Evolutionary conservation across 2,329 filamentous ascomycete species (phyloP).

Genomic region (Aspergillus vadensis): DNA sequence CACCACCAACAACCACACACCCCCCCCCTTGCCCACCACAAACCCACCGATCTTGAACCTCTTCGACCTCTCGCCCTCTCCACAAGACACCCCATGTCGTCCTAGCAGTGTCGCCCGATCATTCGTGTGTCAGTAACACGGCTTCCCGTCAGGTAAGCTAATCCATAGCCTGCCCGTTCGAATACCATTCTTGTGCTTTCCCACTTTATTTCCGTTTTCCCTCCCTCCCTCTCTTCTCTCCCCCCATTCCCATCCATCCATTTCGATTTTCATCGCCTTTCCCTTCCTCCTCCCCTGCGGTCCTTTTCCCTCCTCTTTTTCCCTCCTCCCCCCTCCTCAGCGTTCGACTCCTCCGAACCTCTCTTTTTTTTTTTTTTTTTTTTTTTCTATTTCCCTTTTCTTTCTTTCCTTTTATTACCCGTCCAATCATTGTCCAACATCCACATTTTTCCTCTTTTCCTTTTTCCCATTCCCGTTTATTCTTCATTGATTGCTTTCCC

Average conservation of each 20-base stretch:
- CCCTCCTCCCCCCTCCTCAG: background rate
- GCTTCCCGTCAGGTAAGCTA: constrained; percentile 32
- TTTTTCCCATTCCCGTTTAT: constrained; percentile 6
- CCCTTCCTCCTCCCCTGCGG: constrained; percentile 2
- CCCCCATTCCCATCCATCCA: background rate
- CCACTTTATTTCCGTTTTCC: background rate
- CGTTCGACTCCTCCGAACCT: constrained; percentile 10
- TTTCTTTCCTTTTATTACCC: constrained; percentile 6
- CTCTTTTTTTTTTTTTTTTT: constrained; percentile 9
- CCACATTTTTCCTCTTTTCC: constrained; percentile 7
- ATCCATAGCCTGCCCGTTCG: background rate
- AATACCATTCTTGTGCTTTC: background rate
- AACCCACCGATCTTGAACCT: constrained; percentile 14
- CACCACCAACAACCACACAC: background rate
- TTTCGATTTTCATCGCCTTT: constrained; percentile 10
- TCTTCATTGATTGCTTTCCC: constrained; percentile 13
- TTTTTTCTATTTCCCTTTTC: background rate
- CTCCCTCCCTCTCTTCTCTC: background rate
- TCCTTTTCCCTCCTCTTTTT: background rate
- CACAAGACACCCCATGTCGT: constrained; percentile 31
- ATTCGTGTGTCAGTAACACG: constrained; percentile 33
- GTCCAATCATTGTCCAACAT: constrained; percentile 1
- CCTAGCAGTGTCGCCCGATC: constrained; percentile 28
- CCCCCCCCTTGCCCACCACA: constrained; percentile 11
- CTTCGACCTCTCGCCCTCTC: constrained; percentile 12